Conservation (phyloP, 139 green algal genomes). For the Edaphochlamys debaryana region DNA sequence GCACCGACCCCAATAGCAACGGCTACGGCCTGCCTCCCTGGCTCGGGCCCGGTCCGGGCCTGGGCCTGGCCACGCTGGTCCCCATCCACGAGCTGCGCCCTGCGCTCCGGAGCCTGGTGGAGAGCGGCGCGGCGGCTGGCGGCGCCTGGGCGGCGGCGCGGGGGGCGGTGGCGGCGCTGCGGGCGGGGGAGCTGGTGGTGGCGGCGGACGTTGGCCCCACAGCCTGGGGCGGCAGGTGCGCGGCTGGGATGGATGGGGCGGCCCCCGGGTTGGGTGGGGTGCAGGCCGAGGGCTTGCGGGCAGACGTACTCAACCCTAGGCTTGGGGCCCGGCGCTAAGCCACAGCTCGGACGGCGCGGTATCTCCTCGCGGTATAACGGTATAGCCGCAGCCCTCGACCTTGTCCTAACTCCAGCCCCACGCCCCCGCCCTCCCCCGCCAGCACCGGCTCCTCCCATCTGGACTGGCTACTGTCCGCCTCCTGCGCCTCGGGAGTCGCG, state of each 20-base stretch:
- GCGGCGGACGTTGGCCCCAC: constrained; percentile 11
- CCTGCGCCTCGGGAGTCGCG: neutral
- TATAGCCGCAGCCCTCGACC: too few species aligned
- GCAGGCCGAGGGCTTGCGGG: too few species aligned
- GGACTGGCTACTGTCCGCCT: constrained; percentile 27
- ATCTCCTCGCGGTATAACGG: too few species aligned
- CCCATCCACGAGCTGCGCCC: constrained; percentile 16
- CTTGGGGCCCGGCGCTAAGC: too few species aligned
- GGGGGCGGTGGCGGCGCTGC: neutral
- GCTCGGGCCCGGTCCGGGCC: too few species aligned
- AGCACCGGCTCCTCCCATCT: constrained; percentile 1
- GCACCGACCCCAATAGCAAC: too few species aligned
- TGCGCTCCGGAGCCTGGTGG: neutral
- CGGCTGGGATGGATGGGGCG: neutral
- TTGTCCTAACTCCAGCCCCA: too few species aligned
- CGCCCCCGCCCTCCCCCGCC: neutral
- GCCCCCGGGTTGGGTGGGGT: neutral
- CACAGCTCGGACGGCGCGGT: too few species aligned
- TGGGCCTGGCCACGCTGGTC: neutral
- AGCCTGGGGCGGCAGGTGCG: neutral
- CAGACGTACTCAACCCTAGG: too few species aligned
- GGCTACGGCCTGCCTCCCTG: too few species aligned
- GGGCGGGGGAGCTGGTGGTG: constrained; percentile 16
- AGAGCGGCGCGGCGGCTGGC: neutral
- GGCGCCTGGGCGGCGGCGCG: neutral